phyloP scores from a whole-genome alignment of 2,329 filamentous ascomycete genomes.

The Calonectria fujianensis region DNA sequence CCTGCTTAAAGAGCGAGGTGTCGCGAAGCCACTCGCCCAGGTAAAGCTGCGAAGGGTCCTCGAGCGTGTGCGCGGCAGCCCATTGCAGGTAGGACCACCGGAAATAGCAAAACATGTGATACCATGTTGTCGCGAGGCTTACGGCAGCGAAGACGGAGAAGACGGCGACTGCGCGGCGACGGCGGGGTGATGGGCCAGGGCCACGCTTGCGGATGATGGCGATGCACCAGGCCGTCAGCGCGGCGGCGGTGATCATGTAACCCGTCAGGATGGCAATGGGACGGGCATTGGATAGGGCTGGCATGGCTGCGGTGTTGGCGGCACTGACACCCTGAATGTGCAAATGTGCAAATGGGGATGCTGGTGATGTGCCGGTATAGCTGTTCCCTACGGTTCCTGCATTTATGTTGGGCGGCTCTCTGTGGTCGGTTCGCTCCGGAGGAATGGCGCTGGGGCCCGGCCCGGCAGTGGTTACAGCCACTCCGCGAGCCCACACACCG shows the following conservation, averaged over 20 bases:
- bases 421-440: neutral
- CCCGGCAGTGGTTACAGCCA: neutral
- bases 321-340: neutral
- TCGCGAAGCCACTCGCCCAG: slow-evolving; percentile 54
- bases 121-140: slow-evolving; percentile 54
- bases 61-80: neutral
- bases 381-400: neutral
- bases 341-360: neutral
- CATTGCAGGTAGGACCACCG: slow-evolving; percentile 49
- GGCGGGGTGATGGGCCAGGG: neutral
- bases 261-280: slow-evolving; percentile 49
- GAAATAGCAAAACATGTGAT: slow-evolving; percentile 54
- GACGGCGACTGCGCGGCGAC: slow-evolving; percentile 36
- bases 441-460: neutral
- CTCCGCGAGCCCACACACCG: neutral
- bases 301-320: neutral
- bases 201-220: slow-evolving; percentile 37
- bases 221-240: slow-evolving; percentile 45
- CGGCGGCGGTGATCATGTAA: slow-evolving; percentile 47
- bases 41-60: slow-evolving; percentile 30
- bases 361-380: neutral
- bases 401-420: slow-evolving; percentile 3
- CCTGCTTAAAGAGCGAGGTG: slow-evolving; percentile 54
- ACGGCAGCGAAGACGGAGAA: slow-evolving; percentile 50
- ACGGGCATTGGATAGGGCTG: slow-evolving; percentile 41